Evolutionary conservation across 2,329 filamentous ascomycete species (phyloP).

Genomic region (Colletotrichum euphorbiae): DNA sequence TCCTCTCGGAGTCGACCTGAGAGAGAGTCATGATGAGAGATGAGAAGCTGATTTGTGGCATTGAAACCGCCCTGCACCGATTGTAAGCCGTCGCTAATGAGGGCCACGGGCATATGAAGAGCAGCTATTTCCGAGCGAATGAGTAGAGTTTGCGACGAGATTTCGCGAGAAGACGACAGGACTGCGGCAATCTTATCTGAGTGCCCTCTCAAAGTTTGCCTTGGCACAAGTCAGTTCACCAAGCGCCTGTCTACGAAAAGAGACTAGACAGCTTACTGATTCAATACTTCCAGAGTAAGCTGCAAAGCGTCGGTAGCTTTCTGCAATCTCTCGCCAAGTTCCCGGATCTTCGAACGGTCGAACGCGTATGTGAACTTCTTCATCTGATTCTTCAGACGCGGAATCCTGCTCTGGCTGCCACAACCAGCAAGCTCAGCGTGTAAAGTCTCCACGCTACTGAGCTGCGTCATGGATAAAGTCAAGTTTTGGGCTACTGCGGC

Average conservation of each 20-base stretch:
- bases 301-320: background rate
- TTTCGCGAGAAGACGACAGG: background rate
- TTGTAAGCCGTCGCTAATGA: background rate
- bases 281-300: background rate
- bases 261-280: background rate
- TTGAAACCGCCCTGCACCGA: background rate
- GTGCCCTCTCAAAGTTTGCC: background rate
- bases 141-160: background rate
- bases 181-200: background rate
- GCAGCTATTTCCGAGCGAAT: background rate
- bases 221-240: background rate
- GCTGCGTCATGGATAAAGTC: background rate
- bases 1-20: background rate
- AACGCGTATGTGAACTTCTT: constrained; percentile 12
- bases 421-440: background rate
- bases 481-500: background rate
- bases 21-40: background rate
- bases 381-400: background rate
- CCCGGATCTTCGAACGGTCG: background rate
- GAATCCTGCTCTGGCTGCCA: background rate
- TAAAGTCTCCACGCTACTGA: background rate
- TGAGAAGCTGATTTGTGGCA: background rate
- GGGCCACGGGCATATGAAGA: background rate
- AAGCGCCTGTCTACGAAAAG: rapidly evolving
- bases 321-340: background rate